Evolutionary conservation across 805 yeast genomes (phyloP).

Genomic region (Yarrowia keelungensis): DNA sequence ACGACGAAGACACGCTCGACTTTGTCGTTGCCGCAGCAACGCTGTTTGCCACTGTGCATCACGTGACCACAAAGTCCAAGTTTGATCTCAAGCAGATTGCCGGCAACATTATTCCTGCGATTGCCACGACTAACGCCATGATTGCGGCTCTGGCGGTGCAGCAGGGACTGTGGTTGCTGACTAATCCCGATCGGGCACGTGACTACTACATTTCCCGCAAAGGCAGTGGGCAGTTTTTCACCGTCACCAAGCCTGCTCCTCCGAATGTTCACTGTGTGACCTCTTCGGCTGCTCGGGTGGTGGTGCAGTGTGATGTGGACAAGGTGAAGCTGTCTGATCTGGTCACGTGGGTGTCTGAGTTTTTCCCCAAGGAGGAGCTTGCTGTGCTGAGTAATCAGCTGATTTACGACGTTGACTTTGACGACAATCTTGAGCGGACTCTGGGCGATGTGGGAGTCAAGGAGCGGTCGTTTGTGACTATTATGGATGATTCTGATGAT

Average conservation of each 20-base stretch:
- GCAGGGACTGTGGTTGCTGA: constrained; percentile 62
- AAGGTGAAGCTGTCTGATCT: constrained; percentile 57
- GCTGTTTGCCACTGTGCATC: constrained; percentile 72
- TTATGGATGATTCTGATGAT: constrained; percentile 80
- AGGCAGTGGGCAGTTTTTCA: constrained; percentile 50
- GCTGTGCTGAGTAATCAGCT: constrained; percentile 66
- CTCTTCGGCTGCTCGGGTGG: constrained; percentile 56
- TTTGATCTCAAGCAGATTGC: constrained; percentile 93
- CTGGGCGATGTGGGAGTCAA: constrained; percentile 62
- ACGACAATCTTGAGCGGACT: constrained; percentile 66
- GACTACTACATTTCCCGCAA: constrained; percentile 7
- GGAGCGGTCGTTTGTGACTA: constrained; percentile 67
- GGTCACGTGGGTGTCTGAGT: constrained; percentile 9
- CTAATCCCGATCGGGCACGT: constrained; percentile 48
- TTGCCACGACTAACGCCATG: constrained; percentile 96
- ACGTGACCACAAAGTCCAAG: constrained; percentile 72
- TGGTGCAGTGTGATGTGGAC: constrained; percentile 45
- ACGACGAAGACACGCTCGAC: constrained; percentile 87
- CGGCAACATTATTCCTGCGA: constrained; percentile 97
- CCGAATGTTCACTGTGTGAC: constrained; percentile 69
- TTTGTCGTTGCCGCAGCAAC: constrained; percentile 90
- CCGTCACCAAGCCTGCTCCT: constrained; percentile 49
- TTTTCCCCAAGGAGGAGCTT: constrained; percentile 47
- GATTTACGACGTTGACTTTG: constrained; percentile 82
- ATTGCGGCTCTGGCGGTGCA: constrained; percentile 88